Evolutionary conservation across 306 rosid species (phyloP).

Genomic region (Pyrus bretschneideri): DNA sequence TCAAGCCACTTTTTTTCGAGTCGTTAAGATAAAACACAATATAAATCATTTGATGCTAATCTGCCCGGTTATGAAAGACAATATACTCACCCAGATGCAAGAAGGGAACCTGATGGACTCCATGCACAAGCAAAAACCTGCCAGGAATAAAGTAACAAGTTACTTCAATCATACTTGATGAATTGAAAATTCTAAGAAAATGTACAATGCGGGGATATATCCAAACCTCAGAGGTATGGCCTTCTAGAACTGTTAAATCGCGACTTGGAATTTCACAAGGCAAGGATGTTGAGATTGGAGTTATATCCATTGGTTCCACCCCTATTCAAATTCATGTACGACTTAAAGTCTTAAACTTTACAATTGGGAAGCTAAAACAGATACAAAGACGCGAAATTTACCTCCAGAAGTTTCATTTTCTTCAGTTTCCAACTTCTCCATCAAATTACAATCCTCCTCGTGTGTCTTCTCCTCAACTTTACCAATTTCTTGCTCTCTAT

Average conservation of each 20-base stretch:
- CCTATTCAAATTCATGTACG: slow-evolving; percentile 24
- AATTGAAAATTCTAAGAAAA: not conserved
- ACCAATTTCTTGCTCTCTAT: slow-evolving; percentile 27
- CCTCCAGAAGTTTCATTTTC: slow-evolving; percentile 36
- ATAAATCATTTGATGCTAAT: not conserved
- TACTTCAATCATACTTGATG: not conserved
- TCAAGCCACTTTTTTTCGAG: not conserved
- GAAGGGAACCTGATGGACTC: slow-evolving; percentile 61
- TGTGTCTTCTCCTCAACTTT: slow-evolving; percentile 24
- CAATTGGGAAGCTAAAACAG: not conserved
- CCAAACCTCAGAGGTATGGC: slow-evolving; percentile 63
- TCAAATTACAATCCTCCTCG: slow-evolving; percentile 13
- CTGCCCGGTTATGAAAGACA: not conserved
- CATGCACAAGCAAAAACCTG: slow-evolving; percentile 78
- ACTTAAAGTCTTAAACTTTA: not conserved
- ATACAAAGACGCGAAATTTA: slow-evolving; percentile 3
- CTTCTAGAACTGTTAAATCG: slow-evolving; percentile 52
- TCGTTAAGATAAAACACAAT: not conserved
- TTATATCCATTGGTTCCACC: slow-evolving; percentile 60
- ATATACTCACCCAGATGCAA: slow-evolving; percentile 65
- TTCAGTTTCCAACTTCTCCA: slow-evolving; percentile 29
- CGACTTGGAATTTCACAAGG: slow-evolving; percentile 29
- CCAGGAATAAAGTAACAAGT: not conserved
- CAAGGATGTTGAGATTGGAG: slow-evolving; percentile 21
- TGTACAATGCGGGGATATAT: not conserved